Percentiles rank a stretch among this genome's conserved stretches.
These are phyloP conservation scores for Arctium lappa DNA, from an alignment of 129 eudicot species.

Conservation along the genomic window DNA sequence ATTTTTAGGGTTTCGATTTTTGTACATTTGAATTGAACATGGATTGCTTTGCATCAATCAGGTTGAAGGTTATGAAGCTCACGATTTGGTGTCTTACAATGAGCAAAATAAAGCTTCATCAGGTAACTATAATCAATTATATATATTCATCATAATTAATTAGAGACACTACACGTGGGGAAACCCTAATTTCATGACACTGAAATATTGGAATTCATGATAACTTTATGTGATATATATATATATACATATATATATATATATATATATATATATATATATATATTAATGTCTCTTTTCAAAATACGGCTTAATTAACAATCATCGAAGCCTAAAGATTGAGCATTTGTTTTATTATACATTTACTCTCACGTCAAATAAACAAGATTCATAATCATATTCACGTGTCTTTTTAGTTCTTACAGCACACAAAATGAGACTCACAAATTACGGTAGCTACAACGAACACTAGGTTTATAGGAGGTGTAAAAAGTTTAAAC, in stretches of 20 bases:
- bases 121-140: constrained; percentile 2
- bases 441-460: too few species aligned
- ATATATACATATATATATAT: neutral
- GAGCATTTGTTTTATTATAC: neutral
- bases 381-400: neutral
- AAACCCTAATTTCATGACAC: constrained; percentile 1
- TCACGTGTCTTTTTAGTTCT: neutral
- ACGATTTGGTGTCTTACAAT: constrained; percentile 4
- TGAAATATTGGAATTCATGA: neutral
- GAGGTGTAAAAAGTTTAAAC: neutral
- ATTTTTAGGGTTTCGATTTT: neutral
- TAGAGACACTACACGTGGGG: neutral
- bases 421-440: neutral
- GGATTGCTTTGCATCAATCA: constrained; percentile 4
- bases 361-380: neutral
- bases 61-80: constrained; percentile 13
- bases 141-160: neutral
- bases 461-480: neutral
- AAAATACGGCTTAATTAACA: neutral
- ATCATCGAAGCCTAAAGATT: neutral
- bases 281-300: neutral
- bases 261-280: neutral
- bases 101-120: constrained; percentile 8
- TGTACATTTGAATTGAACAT: neutral
- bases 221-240: too few species aligned